A percentile compares a stretch with the other conserved stretches of the same genome.
Conservation (phyloP, 495 filamentous ascomycete species). For the Penicillium canariense region DNA sequence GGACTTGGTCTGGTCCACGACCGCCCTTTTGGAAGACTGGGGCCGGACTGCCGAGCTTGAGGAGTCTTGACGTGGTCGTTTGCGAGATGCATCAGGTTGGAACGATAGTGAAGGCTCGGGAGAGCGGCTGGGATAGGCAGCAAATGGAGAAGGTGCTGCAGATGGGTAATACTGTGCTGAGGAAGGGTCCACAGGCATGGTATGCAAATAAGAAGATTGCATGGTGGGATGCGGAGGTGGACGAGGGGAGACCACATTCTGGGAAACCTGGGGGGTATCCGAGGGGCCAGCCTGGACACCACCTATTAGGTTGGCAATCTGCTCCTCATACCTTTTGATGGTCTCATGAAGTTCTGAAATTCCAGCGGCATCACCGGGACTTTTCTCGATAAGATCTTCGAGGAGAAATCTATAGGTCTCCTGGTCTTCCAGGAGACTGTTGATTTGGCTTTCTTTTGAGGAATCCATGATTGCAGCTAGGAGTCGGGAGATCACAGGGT, state of each 20-base stretch:
- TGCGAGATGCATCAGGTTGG: slow-evolving; percentile 15
- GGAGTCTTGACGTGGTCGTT: slow-evolving; percentile 22
- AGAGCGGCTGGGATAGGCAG: not conserved
- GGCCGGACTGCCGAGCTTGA: slow-evolving; percentile 1
- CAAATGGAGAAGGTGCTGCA: slow-evolving; percentile 22
- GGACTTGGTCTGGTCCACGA: slow-evolving; percentile 1
- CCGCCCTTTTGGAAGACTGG: slow-evolving; percentile 15
- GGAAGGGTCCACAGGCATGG: not conserved
- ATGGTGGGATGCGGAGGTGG: not conserved
- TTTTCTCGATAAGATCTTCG: slow-evolving; percentile 27
- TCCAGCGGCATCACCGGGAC: slow-evolving; percentile 12
- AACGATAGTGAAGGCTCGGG: not conserved
- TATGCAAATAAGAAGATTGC: too few relatives aligned
- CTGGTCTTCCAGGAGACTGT: slow-evolving; percentile 33
- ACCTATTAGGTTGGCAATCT: slow-evolving; percentile 14
- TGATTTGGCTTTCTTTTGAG: slow-evolving; percentile 9
- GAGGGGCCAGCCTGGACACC: not conserved
- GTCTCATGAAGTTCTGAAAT: slow-evolving; percentile 6
- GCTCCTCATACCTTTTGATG: slow-evolving; percentile 8
- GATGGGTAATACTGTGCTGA: slow-evolving; percentile 16
- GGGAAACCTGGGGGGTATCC: not conserved
- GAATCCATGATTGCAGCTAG: slow-evolving; percentile 9
- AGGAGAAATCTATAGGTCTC: slow-evolving; percentile 35
- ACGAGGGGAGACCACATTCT: not conserved
- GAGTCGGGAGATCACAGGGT: not conserved